Evolutionary conservation across 768 basidiomycete genomes (phyloP), one percentile per base, ranked within the genome.

Genomic region (Lactifluus volemus): DNA sequence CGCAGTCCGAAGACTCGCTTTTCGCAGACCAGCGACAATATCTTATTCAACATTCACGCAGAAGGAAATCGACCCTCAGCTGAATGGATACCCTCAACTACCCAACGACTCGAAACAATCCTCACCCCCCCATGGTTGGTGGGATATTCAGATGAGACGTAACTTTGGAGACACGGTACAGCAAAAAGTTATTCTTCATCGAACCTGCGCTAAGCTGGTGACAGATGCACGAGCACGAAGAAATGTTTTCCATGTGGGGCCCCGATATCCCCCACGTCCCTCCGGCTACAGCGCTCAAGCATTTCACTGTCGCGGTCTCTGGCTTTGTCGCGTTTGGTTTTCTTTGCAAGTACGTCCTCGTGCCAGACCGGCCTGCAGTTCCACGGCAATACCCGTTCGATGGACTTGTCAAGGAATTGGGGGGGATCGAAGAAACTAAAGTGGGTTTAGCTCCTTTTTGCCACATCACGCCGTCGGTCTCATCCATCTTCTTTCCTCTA

Each of bases 231-330:
- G 89, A 91, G 72, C 78, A 82, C 68, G 89, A 92, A 54, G 91
- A 93, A 68, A 75, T 88, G 25, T 73, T 86, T 58, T 89, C 87
- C 41, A 89, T 93, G 87, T 92, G 89, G 89, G 89, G 89, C 29
- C 89, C 89, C 21, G 91, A 93, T 68, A 75, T 82, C 32, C 81
- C 90, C 44, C 78, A 79, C 21, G 74, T 89, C 12, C 73, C 78
- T 12, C 84, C 88, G 29, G 71, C 77, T 7, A 77, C 71, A 2
- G 90, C 91, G 7, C 70, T 86, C 39, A 77, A 79, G 53, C 86
- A 87, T 49, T 87, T 93, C 69, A 66, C 79, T 12, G 70, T 85
- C 54, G 89, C 84, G 0, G 73, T 78, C 19, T 70, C 79, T 29
- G 80, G 79, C n/a, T 88, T 93, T 64, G 76, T 85, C 45, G 75